phyloP scores from a whole-genome alignment of 2,329 filamentous ascomycete genomes.

The Colletotrichum gigasporum region DNA sequence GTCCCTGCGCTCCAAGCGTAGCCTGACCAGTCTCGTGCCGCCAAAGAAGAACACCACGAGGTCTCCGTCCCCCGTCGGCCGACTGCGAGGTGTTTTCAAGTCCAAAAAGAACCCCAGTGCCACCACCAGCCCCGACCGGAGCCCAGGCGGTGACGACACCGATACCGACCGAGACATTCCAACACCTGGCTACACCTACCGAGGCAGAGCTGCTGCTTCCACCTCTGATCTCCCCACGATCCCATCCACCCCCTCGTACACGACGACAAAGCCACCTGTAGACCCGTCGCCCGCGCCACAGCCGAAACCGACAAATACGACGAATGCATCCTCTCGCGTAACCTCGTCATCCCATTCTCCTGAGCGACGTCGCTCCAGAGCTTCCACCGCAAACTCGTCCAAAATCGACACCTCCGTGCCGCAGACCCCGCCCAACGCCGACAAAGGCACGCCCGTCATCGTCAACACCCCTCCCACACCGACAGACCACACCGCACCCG shows the following conservation, averaged over 20 bases:
- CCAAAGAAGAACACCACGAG: conserved; percentile 59
- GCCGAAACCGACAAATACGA: conserved; percentile 13
- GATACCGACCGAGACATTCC: conserved; percentile 26
- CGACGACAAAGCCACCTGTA: conserved; percentile 10
- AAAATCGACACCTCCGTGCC: conserved; percentile 38
- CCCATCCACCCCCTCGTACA: background rate
- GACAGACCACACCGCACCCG: conserved; percentile 49
- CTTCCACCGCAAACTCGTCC: conserved; percentile 22
- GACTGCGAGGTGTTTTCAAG: conserved; percentile 76
- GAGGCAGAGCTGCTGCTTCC: conserved; percentile 26
- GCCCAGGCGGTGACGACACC: conserved; percentile 31
- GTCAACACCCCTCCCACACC: conserved; percentile 75
- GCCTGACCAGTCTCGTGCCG: conserved; percentile 50
- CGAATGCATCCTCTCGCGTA: conserved; percentile 19
- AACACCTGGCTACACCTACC: conserved; percentile 11
- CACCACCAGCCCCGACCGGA: conserved; percentile 50
- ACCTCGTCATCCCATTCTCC: conserved; percentile 24
- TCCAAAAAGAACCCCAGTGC: conserved; percentile 59
- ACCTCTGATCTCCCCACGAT: conserved; percentile 29
- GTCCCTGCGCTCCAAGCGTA: conserved; percentile 40
- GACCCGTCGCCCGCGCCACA: conserved; percentile 11
- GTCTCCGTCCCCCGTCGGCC: conserved; percentile 75
- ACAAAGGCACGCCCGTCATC: conserved; percentile 61
- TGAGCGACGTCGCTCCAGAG: conserved; percentile 26
- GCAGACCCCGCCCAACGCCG: conserved; percentile 36